phyloP scores from a whole-genome alignment of 345 rosid species.

The Arabidopsis suecica region DNA sequence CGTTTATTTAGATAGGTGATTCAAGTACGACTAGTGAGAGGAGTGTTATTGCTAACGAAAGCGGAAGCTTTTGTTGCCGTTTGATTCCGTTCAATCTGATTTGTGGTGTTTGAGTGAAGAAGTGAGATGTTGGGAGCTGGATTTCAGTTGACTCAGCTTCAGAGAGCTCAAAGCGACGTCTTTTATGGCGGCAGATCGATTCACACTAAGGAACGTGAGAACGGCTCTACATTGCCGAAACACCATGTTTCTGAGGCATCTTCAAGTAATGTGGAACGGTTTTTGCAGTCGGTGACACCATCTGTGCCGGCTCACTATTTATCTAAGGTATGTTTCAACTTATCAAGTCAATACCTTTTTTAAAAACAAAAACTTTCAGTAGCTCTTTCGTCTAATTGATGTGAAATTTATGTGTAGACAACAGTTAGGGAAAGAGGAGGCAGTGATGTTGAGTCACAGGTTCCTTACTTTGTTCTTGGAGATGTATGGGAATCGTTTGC shows the following conservation, averaged over 20 bases:
- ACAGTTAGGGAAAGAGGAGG: conserved; percentile 49
- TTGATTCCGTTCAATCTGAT: not conserved
- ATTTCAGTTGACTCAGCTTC: conserved; percentile 52
- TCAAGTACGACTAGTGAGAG: not conserved
- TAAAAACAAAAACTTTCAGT: not conserved
- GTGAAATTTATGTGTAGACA: conserved; percentile 46
- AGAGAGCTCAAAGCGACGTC: conserved; percentile 54
- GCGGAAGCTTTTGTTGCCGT: not conserved
- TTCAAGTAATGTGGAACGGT: conserved; percentile 58
- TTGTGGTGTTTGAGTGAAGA: conserved; percentile 5
- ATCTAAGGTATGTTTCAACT: conserved; percentile 54
- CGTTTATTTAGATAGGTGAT: not conserved
- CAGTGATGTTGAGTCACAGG: conserved; percentile 46
- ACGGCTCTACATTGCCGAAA: conserved; percentile 36
- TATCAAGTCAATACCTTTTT: conserved; percentile 3
- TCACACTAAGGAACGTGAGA: conserved; percentile 36
- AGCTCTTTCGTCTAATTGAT: not conserved
- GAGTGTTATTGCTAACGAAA: conserved; percentile 14
- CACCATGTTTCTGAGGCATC: conserved; percentile 43
- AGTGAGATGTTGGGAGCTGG: conserved; percentile 58
- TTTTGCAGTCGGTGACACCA: conserved; percentile 61
- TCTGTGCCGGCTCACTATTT: conserved; percentile 54
- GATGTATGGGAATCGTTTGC: conserved; percentile 83
- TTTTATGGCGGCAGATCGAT: conserved; percentile 37
- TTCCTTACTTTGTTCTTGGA: conserved; percentile 63